Percentiles rank a stretch among this genome's conserved stretches.
Evolutionary conservation across 768 basidiomycete species (phyloP).

Genomic region (Trametes villosa): DNA sequence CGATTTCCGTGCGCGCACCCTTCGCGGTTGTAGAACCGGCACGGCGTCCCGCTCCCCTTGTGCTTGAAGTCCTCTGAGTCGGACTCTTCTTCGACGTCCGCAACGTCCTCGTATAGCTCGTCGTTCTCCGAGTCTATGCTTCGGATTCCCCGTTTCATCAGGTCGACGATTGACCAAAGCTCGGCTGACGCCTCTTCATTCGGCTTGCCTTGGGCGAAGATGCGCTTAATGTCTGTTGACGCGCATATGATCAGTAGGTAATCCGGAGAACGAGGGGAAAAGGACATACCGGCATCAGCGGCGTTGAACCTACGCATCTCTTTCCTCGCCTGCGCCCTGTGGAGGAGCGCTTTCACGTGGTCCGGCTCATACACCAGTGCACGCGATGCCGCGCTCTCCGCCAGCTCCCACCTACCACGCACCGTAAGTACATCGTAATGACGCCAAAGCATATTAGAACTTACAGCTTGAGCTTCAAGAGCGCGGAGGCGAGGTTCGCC

Average conservation of each 20-base stretch:
- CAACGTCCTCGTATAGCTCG: no score
- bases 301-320: conserved; percentile 4
- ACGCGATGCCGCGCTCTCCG: conserved; percentile 33
- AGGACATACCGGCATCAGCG: no score
- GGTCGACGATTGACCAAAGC: no score
- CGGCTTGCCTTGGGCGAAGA: no score
- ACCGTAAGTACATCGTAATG: background rate
- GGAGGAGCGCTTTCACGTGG: conserved; percentile 40
- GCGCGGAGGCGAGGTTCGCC: conserved; percentile 47
- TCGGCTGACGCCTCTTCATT: no score
- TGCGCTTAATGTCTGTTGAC: no score
- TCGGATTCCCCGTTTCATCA: no score
- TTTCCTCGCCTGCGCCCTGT: conserved; percentile 39
- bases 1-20: conserved; percentile 47
- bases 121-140: no score
- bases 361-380: conserved; percentile 37
- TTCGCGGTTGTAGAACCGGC: conserved; percentile 59
- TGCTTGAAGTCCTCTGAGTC: conserved; percentile 60
- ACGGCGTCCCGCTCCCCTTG: conserved; percentile 57
- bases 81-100: conserved; percentile 47
- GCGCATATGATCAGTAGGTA: no score
- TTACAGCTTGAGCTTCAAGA: conserved; percentile 43
- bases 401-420: conserved; percentile 30
- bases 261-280: no score
- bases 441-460: background rate